Conservation (phyloP, 306 rosid species). For the Rosa multiflora region DNA sequence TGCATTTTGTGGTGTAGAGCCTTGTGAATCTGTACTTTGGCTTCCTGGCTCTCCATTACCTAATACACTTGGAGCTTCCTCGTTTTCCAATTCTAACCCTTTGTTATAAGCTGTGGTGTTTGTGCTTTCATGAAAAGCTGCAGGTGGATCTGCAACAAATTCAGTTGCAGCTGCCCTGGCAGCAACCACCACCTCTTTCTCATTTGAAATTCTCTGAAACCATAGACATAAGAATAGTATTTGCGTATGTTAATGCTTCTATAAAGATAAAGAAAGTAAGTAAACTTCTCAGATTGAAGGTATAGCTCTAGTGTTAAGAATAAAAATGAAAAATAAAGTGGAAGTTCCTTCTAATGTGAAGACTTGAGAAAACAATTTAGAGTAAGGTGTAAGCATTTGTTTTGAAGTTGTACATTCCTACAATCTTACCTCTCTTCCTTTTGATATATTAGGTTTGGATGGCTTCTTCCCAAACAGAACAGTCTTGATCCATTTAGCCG, state of each 20-base stretch:
- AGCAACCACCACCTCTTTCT: slow-evolving; percentile 58
- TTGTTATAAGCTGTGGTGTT: slow-evolving; percentile 33
- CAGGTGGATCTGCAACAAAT: slow-evolving; percentile 53
- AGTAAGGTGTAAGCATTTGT: background rate
- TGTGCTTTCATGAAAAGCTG: slow-evolving; percentile 31
- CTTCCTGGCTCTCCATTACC: slow-evolving; percentile 35
- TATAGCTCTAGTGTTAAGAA: background rate
- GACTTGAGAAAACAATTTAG: background rate
- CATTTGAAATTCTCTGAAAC: slow-evolving; percentile 55
- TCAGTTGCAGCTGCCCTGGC: slow-evolving; percentile 57
- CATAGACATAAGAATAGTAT: slow-evolving; percentile 14
- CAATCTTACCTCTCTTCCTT: slow-evolving; percentile 40
- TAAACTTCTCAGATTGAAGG: background rate
- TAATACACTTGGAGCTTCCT: slow-evolving; percentile 42
- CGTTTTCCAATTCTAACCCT: slow-evolving; percentile 52
- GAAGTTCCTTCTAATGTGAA: background rate
- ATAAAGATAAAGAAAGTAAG: background rate
- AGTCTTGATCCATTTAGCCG: slow-evolving; percentile 82
- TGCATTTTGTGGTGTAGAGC: slow-evolving; percentile 47
- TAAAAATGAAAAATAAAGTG: background rate
- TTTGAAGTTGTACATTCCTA: background rate
- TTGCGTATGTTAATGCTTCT: background rate
- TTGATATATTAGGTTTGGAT: slow-evolving; percentile 58
- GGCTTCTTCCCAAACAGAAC: slow-evolving; percentile 82
- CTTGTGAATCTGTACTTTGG: slow-evolving; percentile 54